Evolutionary conservation across 768 basidiomycete genomes (phyloP), one percentile per base, ranked within the genome.

Genomic region (Kwoniella pini): DNA sequence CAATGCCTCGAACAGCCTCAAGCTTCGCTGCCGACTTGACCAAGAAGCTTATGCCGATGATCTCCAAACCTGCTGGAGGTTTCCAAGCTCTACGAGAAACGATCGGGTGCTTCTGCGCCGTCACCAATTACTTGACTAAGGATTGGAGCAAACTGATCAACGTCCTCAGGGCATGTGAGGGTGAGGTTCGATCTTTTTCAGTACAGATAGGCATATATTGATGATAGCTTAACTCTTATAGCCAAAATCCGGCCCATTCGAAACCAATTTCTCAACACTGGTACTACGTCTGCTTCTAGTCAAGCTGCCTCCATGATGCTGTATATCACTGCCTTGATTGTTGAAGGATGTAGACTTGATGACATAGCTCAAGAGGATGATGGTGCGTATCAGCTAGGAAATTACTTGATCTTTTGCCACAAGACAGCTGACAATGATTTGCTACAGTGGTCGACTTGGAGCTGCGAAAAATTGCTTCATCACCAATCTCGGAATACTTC

Each of bases 11-110:
- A 79, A 91, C 91, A 0, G 88, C 91, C 0, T 83, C 84, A 12
- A 92, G 88, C 67, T 97, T 98, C 72, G 92, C 89, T 0, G 84
- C 86, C 38, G 90, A 94, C 53, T 82, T 99, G 17, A 92, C 95
- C 67, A 76, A 81, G 4, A 83, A 86, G 6, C 81, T 98, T 11
- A 86, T 95, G 65, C 89, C 90, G 0, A 93, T 98, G 93, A 88
- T 99, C 40, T 83, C 90, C 68, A 91, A 90, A 70, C 92, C 91
- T 3, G 85, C 87, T 0, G 82, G 77, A 17, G 75, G 75, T 12
- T 63, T 70, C 1, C 64, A 93, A 88, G 87, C 88, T 21, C 78
- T 98, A 30, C 91, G 94, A 80, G 96, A 97, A 78, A 86, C 86
- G 12, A 89, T 98, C 13, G 91, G 91, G 0, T 97, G 94, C 66